phyloP scores from a whole-genome alignment of 768 basidiomycete genomes.

The Peribolospora kevripleyi region DNA sequence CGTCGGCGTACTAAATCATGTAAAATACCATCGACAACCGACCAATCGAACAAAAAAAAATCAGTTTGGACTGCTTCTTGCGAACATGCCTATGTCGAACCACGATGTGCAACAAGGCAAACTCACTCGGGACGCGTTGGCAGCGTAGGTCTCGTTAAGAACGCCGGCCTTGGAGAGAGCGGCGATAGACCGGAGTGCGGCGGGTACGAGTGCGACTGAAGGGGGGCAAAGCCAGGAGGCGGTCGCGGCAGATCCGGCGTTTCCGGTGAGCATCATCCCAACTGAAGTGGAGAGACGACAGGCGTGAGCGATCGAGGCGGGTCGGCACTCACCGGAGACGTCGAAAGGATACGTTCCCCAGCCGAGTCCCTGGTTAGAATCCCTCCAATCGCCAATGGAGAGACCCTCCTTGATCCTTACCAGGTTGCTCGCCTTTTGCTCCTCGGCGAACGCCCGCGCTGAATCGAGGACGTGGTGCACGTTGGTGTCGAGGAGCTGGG shows the following conservation, averaged over 20 bases:
- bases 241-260: neutral
- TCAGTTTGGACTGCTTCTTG: no score
- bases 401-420: constrained; percentile 23
- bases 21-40: no score
- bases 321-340: constrained; percentile 19
- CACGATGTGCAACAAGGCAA: no score
- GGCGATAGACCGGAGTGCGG: constrained; percentile 22
- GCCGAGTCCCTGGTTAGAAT: constrained; percentile 25
- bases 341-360: constrained; percentile 27
- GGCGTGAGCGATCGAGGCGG: neutral
- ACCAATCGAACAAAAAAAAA: no score
- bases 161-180: constrained; percentile 17
- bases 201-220: constrained; percentile 23
- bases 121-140: constrained; percentile 9
- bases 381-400: constrained; percentile 28
- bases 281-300: neutral
- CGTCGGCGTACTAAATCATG: constrained; percentile 8
- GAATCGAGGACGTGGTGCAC: constrained; percentile 24
- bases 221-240: neutral
- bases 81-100: no score
- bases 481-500: constrained; percentile 21
- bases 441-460: constrained; percentile 21
- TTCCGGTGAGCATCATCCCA: no score
- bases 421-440: constrained; percentile 17
- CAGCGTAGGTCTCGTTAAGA: constrained; percentile 11